These are phyloP conservation scores for Penicillium sp. DNA, from an alignment of 2,329 filamentous ascomycete species.

Conservation along the genomic window DNA sequence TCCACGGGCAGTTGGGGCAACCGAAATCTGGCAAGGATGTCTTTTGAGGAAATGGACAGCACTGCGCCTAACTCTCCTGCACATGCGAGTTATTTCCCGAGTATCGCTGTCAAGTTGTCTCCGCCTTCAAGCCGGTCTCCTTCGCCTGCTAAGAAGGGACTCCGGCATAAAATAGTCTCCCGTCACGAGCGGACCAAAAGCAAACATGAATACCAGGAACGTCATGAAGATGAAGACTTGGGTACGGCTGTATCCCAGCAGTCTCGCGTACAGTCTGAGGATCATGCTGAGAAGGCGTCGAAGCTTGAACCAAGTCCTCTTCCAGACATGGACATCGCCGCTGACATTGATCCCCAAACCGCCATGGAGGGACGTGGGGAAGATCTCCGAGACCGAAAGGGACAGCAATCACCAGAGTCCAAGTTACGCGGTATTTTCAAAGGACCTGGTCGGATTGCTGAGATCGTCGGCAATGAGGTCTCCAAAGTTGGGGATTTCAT, in stretches of 20 bases:
- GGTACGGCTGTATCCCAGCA: constrained; percentile 13
- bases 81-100: constrained; percentile 47
- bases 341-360: constrained; percentile 20
- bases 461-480: constrained; percentile 61
- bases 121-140: constrained; percentile 56
- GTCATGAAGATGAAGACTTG: constrained; percentile 15
- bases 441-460: constrained; percentile 62
- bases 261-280: constrained; percentile 11
- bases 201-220: constrained; percentile 36
- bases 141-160: constrained; percentile 58
- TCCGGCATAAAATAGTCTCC: constrained; percentile 37
- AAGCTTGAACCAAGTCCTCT: constrained; percentile 26
- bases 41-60: constrained; percentile 41
- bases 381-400: constrained; percentile 25
- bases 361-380: constrained; percentile 19
- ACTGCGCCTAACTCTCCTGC: constrained; percentile 39
- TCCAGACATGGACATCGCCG: constrained; percentile 21
- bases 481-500: constrained; percentile 57
- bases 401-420: constrained; percentile 43
- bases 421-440: constrained; percentile 72
- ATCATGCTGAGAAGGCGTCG: constrained; percentile 12
- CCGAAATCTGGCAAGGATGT: constrained; percentile 30
- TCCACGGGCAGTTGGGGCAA: constrained; percentile 44
- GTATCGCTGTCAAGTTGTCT: constrained; percentile 58
- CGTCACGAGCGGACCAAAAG: constrained; percentile 36